Evolutionary conservation across 1,139 yeast genomes (phyloP).

Genomic region (Zygoascus meyerae): DNA sequence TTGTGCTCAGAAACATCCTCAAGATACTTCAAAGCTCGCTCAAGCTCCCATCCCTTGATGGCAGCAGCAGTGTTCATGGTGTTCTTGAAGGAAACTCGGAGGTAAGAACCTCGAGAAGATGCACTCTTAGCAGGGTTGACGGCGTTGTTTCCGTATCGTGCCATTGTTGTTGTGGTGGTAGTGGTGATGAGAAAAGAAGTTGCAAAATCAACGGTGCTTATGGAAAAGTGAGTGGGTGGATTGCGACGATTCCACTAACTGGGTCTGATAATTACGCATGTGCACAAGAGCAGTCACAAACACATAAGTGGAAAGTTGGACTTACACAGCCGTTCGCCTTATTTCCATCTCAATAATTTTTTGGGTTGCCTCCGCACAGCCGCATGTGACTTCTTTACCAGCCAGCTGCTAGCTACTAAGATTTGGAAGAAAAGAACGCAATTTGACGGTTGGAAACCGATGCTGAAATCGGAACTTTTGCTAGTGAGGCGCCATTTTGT

Average conservation of each 20-base stretch:
- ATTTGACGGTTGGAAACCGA: too few relatives aligned
- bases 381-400: too few relatives aligned
- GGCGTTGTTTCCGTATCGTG: slow-evolving; percentile 98
- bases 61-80: slow-evolving; percentile 99
- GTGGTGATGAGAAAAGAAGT: slow-evolving; percentile 6
- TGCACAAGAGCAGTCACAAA: neutral
- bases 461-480: too few relatives aligned
- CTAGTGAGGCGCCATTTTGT: too few relatives aligned
- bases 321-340: too few relatives aligned
- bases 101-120: slow-evolving; percentile 98
- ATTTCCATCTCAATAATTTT: too few relatives aligned
- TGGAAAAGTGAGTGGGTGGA: slow-evolving; percentile 6
- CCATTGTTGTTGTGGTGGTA: slow-evolving; percentile 42
- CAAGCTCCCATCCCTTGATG: slow-evolving; percentile 94
- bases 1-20: slow-evolving; percentile 95
- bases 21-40: slow-evolving; percentile 93
- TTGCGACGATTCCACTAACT: neutral
- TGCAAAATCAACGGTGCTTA: neutral
- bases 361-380: too few relatives aligned
- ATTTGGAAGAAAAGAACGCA: too few relatives aligned
- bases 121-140: slow-evolving; percentile 99
- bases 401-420: too few relatives aligned
- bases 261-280: slow-evolving; percentile 9
- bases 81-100: slow-evolving; percentile 99
- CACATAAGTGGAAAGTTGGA: too few relatives aligned